Evolutionary conservation across 306 rosid genomes (phyloP), one percentile per base, ranked within the genome.

Genomic region (Cyamopsis tetragonoloba): DNA sequence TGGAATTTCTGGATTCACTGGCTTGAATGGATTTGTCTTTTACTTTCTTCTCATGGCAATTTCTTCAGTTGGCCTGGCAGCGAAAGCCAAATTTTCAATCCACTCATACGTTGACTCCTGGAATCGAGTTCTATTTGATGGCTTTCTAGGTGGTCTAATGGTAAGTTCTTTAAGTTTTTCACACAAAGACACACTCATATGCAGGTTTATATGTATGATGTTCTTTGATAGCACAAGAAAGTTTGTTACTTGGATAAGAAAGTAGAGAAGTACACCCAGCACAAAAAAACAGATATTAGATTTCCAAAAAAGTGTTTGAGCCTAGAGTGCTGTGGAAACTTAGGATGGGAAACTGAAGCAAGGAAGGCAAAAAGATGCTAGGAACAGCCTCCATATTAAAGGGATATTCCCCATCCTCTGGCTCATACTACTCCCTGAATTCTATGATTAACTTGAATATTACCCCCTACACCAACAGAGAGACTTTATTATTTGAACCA

Each of bases 1-100:
- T 77, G 96, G 96, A 76, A 80, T 86, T 59, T 70, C 80, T 74
- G 96, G 96, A 31, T 82, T 89, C 74, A 84, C 92, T 0, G 68
- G 92, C 83, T 73, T 82, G 50, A 82, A 74, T 42, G 91, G 91
- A 56, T 88, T 86, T 68, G 27, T 86, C 46, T 68, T 83, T 15
- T 84, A 84, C 71, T 81, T 86, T 67, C 80, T 86, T 67, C 77
- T 86, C 47, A 81, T 84, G 89, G 70, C 74, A 42, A 12, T 84
- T 66, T 77, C 85, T 71, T 83, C 92, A 64, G 66, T 81, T 65
- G 87, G 80, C 43, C 86, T 81, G 8, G 32, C 75, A 23, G 85
- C 83, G 32, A 83, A 86, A 75, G 62, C 87, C 17, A 69, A 48
- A 51, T 77, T 86, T 72, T 83, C 92, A 30, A 55, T 66, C 50